Evolutionary conservation across 768 basidiomycete genomes (phyloP), one percentile per base, ranked within the genome.

Genomic region (Trametes meyenii): DNA sequence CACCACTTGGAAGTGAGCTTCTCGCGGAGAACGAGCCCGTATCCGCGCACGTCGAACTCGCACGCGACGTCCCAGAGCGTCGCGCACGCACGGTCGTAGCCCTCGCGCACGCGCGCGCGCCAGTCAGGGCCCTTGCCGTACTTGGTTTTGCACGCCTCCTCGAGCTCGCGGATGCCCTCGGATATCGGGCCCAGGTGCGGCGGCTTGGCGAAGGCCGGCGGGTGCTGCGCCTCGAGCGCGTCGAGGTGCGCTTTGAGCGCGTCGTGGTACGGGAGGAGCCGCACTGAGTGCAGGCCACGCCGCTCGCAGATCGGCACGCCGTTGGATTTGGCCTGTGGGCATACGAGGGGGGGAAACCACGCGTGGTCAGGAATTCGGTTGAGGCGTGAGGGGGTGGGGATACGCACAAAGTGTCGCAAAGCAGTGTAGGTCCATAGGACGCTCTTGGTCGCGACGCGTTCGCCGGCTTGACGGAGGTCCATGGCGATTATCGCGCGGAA

Each of bases 361-460:
- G 51, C 36, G 19, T 23, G 19, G 38, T 33, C 19, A 23, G 2
- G 13, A 23, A 40, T 1, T 14, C 12, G 10, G 16, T 14, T 36
- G 16, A 3, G 16, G 8, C 2, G 50, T 17, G 5, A 50, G 21
- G 12, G 12, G 48, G 35, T 11, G 8, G 58, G 44, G 60, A 58
- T 45, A 76, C 87, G 69, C 74, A 89, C 88, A 70, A 90, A 90
- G 74, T 90, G 85, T 58, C 89, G 75, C 29, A 90, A 74, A 35
- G 87, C 89, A 1, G 89, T 90, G 72, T 90, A 90, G 0, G 86
- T 87, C 89, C 89, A 90, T 56, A 90, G 73, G 19, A 90, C 86
- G 66, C 86, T 88, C 79, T 89, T 90, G 8, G 89, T 90, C 8
- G 89, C 89, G 19, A 90, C 87, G 33, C 89, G 80, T 66, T 90